Conservation (phyloP, 352 stramenopile species). For the Pythium aquatile region DNA sequence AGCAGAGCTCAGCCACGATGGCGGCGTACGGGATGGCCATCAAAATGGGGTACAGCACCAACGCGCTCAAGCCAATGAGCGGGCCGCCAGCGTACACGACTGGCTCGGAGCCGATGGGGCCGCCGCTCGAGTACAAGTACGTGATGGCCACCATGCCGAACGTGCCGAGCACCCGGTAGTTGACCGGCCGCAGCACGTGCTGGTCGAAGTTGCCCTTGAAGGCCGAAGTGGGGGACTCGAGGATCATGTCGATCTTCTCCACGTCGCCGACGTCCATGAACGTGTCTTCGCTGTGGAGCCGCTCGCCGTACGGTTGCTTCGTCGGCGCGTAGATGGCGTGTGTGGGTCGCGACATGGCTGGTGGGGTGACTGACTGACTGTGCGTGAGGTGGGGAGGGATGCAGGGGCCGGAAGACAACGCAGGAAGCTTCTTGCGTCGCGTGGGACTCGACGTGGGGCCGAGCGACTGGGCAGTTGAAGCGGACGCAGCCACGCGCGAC, state of each 20-base stretch:
- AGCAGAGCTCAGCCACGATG: constrained; percentile 89
- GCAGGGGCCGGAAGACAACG: too few species aligned
- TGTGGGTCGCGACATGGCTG: background rate
- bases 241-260: constrained; percentile 35
- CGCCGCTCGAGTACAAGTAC: constrained; percentile 30
- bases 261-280: constrained; percentile 28
- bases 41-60: constrained; percentile 80
- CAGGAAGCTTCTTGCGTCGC: background rate
- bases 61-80: constrained; percentile 71
- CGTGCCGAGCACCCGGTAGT: constrained; percentile 29
- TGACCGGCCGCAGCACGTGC: background rate
- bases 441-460: background rate
- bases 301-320: constrained; percentile 9
- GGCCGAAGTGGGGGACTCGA: constrained; percentile 24
- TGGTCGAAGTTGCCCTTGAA: constrained; percentile 28
- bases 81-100: constrained; percentile 31
- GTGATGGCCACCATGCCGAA: constrained; percentile 29
- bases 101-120: constrained; percentile 25
- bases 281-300: constrained; percentile 16
- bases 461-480: background rate
- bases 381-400: background rate
- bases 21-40: constrained; percentile 87
- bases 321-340: background rate
- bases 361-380: background rate
- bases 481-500: background rate